Base-by-base conservation (phyloP, 768 basidiomycete species). In the Tulasnella sp. region DNA sequence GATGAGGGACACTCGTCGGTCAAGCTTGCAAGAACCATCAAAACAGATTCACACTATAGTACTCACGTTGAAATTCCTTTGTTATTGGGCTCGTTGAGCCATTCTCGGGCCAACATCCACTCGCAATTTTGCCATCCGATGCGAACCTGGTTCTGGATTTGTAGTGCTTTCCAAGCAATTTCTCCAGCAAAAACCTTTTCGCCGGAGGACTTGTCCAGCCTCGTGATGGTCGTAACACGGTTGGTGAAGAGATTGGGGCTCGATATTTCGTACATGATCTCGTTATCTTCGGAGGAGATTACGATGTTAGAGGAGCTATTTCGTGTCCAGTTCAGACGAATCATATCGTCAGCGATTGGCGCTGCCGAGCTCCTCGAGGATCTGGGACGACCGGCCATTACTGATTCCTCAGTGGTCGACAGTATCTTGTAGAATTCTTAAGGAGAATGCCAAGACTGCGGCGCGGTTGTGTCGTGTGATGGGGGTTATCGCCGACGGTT, bases 221-320 rank as follows among this genome's bases (percentile, higher is more conserved):
- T 58, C 34, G n/a, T n/a, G 16, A 72, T 73, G 16, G 77, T 72
- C 24, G 77, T 72, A 19, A 78, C 77, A n/a, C 77, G 62, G 68
- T 39, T 27, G 5, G n/a, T 19, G 24, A n/a, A 73, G 16, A 18
- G 14, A 4, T 72, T 36, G 3, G 34, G 77, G 38, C 38, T 78
- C 27, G 71, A 38, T n/a, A 78, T 38, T 42, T 73, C 77, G 42
- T 78, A 78, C 36, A 78, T 71, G 34, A 78, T 72, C 19, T 71
- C 62, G 31, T 78, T 27, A 40, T 78, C 68, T 24, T 27, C n/a
- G 36, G 36, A 40, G 14, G 77, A 40, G 18, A 78, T 71, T 5
- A 78, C 48, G 9, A 71, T 72, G 39, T 78, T 78, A 21, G 5
- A 78, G 77, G 72, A 14, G 21, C 68, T 71, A 39, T 78, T 78